Base-by-base conservation (phyloP, 2,329 filamentous ascomycete genomes). In the Sarocladiaceae sp. region DNA sequence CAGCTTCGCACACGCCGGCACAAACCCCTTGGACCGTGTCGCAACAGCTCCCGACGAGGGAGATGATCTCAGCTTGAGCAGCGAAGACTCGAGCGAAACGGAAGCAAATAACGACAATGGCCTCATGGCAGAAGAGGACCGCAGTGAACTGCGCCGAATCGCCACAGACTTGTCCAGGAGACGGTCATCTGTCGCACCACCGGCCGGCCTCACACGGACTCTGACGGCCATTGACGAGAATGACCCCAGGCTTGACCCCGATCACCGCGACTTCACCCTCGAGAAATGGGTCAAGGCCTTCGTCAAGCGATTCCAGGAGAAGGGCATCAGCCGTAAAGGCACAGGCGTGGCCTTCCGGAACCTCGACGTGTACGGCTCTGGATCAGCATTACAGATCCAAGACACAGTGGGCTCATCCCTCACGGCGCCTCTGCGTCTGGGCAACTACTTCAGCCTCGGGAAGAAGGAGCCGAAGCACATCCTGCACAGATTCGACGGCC, bases 361-460 rank as follows among this genome's bases (percentile, higher is more conserved):
- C 43, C 69, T 88, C 26, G 76, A 75, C 45, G 80, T 88, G 0
- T 81, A 71, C 5, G 84, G 84, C 1, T 80, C 80, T 0, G 83
- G 82, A 0, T 72, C 75, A 2, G 80, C 81, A 1, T 58, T 88
- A 19, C 81, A 86, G 50, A 66, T 87, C 1, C 85, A 89, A 55
- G 69, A 80, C 45, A 87, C 78, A 2, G 80, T 88, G 3, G 71
- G 67, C 2, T 80, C 79, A 1, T 61, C 78, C 6, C 57, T 85
- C 18, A 59, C 74, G 48, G 67, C 74, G 0, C 83, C 80, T 0
- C 62, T 85, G 18, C 69, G 78, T 1, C 56, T 77, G 0, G 67
- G 73, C 1, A 76, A 85, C 46, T 63, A 73, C 33, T 67, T 85
- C 41, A 72, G 67, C 18, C 68, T 65, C 12, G 57, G 58, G 1